phyloP scores from a whole-genome alignment of 2,329 filamentous ascomycete genomes.

The Pyrenochaeta sp. region DNA sequence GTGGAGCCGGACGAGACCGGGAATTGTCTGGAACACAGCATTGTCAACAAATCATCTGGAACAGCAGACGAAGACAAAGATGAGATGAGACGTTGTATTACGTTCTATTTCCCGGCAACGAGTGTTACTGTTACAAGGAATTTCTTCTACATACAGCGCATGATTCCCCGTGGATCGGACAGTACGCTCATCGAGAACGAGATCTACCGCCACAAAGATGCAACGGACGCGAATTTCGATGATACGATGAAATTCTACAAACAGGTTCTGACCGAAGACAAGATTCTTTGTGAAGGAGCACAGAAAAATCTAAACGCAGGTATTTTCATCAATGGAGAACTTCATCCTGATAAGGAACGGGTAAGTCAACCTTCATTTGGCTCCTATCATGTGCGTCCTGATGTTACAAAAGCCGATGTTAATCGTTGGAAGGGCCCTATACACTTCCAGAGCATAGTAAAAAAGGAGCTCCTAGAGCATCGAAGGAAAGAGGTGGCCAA shows the following conservation, averaged over 20 bases:
- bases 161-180: background rate
- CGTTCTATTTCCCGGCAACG: background rate
- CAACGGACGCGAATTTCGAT: background rate
- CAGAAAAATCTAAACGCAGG: background rate
- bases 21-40: too few relatives aligned
- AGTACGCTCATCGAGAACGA: background rate
- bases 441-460: too few relatives aligned
- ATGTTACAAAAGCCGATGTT: too few relatives aligned
- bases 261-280: background rate
- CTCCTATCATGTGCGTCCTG: too few relatives aligned
- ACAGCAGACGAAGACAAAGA: background rate
- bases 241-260: background rate
- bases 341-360: background rate
- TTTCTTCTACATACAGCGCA: background rate
- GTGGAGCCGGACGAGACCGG: too few relatives aligned
- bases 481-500: too few relatives aligned
- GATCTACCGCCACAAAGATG: background rate
- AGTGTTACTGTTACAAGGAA: background rate
- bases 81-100: background rate
- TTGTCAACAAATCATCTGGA: too few relatives aligned
- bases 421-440: too few relatives aligned
- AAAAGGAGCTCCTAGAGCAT: too few relatives aligned
- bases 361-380: too few relatives aligned
- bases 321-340: background rate
- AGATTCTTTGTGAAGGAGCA: background rate